phyloP scores from a whole-genome alignment of 805 yeast species.

The Metschnikowia baotianmanensis region DNA sequence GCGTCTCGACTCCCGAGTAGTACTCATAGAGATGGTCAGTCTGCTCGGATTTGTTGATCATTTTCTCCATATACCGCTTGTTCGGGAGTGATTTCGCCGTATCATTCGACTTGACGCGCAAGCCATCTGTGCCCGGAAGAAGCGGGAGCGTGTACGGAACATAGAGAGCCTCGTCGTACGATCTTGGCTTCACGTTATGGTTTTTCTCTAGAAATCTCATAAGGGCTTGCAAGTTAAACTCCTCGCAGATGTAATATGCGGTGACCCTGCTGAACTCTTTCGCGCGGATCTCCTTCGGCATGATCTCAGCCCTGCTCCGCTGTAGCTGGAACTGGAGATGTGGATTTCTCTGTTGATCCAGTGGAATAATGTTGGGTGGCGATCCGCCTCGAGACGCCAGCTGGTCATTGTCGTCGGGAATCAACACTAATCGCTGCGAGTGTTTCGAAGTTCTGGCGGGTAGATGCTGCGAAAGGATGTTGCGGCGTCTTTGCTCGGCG shows the following conservation, averaged over 20 bases:
- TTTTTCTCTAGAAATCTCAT: constrained; percentile 60
- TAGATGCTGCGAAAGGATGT: constrained; percentile 48
- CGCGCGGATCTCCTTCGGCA: constrained; percentile 58
- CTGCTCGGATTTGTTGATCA: constrained; percentile 78
- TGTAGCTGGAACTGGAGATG: constrained; percentile 31
- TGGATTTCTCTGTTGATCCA: constrained; percentile 15
- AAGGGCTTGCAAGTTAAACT: constrained; percentile 62
- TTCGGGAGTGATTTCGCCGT: constrained; percentile 43
- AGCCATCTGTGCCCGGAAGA: constrained; percentile 79
- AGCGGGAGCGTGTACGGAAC: constrained; percentile 87
- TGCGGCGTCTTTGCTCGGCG: constrained; percentile 23
- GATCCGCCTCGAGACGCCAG: constrained; percentile 12
- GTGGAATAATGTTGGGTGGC: constrained; percentile 4
- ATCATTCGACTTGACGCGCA: constrained; percentile 68
- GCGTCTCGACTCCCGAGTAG: constrained; percentile 74
- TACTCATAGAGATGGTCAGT: constrained; percentile 91
- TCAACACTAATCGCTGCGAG: constrained; percentile 80
- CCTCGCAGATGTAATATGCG: constrained; percentile 87
- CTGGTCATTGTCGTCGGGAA: constrained; percentile 56
- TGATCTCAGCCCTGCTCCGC: constrained; percentile 51
- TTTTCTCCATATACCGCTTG: constrained; percentile 62
- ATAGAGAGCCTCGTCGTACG: constrained; percentile 91
- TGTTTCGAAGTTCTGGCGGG: constrained; percentile 82
- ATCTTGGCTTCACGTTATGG: constrained; percentile 82
- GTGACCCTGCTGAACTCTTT: constrained; percentile 79